These are phyloP conservation scores for Aeschynomene evenia DNA, from an alignment of 306 rosid species.

Conservation along the genomic window DNA sequence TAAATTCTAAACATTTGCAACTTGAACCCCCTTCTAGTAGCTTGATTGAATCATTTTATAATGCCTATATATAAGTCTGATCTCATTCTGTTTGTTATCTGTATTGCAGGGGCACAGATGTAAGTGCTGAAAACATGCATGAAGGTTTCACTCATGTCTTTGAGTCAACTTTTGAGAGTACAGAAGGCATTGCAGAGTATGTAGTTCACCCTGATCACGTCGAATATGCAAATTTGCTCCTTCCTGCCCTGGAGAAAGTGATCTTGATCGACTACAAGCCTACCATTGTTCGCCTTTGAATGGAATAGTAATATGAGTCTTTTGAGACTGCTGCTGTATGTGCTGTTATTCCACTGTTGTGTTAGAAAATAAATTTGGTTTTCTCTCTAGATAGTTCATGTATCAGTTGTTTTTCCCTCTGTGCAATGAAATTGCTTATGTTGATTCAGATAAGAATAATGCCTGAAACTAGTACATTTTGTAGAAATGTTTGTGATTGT, in stretches of 20 bases:
- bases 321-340: neutral
- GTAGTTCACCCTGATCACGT: constrained; percentile 69
- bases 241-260: constrained; percentile 59
- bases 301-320: neutral
- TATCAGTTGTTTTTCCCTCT: neutral
- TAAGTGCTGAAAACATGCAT: constrained; percentile 73
- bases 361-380: neutral
- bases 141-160: constrained; percentile 87
- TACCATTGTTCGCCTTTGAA: constrained; percentile 34
- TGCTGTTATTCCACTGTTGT: neutral
- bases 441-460: neutral
- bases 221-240: constrained; percentile 58
- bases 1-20: neutral
- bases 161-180: constrained; percentile 83
- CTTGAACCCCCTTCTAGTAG: neutral
- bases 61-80: neutral
- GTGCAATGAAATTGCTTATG: neutral
- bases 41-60: neutral
- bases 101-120: constrained; percentile 68
- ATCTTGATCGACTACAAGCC: constrained; percentile 70
- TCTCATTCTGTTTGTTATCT: neutral
- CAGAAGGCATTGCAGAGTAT: constrained; percentile 73
- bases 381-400: neutral
- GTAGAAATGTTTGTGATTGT: neutral
- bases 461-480: neutral